Percentiles rank a stretch among this genome's conserved stretches.
phyloP scores from a whole-genome alignment of 1,284 basidiomycete genomes.

The Dichomitus squalens region DNA sequence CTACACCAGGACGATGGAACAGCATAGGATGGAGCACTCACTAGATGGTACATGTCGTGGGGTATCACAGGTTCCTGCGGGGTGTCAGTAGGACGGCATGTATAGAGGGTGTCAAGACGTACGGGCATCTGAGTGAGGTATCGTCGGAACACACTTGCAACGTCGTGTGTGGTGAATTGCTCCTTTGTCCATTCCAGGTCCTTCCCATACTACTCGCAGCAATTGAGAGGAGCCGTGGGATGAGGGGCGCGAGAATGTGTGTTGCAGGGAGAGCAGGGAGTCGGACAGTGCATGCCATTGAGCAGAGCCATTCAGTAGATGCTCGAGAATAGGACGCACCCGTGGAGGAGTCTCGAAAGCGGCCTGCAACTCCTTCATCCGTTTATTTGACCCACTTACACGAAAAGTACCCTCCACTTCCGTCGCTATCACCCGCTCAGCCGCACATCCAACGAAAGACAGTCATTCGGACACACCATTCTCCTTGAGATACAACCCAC shows the following conservation, averaged over 20 bases:
- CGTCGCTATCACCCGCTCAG: conserved; percentile 59
- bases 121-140: conserved; percentile 98
- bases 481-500: conserved; percentile 90
- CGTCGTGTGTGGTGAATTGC: conserved; percentile 91
- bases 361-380: conserved; percentile 94
- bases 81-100: conserved; percentile 4
- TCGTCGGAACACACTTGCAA: conserved; percentile 93
- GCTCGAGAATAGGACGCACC: conserved; percentile 50
- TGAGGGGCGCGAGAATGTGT: not conserved
- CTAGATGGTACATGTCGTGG: conserved; percentile 83
- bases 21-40: conserved; percentile 45
- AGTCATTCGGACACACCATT: conserved; percentile 56
- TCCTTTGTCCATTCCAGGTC: conserved; percentile 88
- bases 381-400: conserved; percentile 89
- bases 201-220: conserved; percentile 80
- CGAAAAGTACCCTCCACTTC: conserved; percentile 97
- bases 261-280: not conserved
- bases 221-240: conserved; percentile 9
- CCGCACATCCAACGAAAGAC: not conserved
- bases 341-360: conserved; percentile 88
- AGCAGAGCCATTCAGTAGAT: no score
- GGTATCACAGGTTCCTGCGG: conserved; percentile 88
- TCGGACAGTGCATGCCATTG: not conserved
- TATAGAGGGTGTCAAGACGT: conserved; percentile 35
- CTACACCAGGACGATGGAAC: conserved; percentile 17